Conservation (phyloP, 2,329 filamentous ascomycete species). For the Neofusicoccum parvum region DNA sequence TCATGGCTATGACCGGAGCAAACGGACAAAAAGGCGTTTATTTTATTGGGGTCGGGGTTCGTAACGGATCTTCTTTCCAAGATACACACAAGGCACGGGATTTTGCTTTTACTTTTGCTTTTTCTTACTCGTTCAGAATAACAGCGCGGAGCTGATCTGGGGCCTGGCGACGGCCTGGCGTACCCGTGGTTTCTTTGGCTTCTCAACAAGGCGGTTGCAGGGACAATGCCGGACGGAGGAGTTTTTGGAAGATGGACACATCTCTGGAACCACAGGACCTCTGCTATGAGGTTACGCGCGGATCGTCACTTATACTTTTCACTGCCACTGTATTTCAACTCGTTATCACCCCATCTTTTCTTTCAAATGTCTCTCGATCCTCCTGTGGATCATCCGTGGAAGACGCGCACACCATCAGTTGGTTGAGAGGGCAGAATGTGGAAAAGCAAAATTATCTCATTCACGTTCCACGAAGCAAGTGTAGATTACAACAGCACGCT, state of each 20-base stretch:
- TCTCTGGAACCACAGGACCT: background rate
- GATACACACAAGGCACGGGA: conserved; percentile 21
- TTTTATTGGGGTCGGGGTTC: background rate
- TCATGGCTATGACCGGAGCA: conserved; percentile 39
- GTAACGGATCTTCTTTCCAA: conserved; percentile 2
- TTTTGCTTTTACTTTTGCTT: conserved; percentile 3
- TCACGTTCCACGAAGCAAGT: too few species aligned
- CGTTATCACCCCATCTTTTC: too few species aligned
- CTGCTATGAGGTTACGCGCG: background rate
- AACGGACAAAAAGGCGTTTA: conserved; percentile 19
- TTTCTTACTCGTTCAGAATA: background rate
- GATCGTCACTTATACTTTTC: background rate
- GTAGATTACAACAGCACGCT: too few species aligned
- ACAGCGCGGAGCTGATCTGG: background rate
- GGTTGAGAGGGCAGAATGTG: too few species aligned
- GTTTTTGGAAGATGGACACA: background rate
- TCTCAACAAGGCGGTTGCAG: conserved; percentile 3
- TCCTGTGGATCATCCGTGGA: too few species aligned
- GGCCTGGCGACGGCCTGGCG: background rate
- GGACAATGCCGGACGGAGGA: background rate
- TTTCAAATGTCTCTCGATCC: too few species aligned
- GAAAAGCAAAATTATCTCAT: too few species aligned
- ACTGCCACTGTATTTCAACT: background rate
- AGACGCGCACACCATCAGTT: too few species aligned
- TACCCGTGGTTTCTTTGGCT: background rate